phyloP scores from a whole-genome alignment of 2,329 filamentous ascomycete genomes.

The Phoma sp. region DNA sequence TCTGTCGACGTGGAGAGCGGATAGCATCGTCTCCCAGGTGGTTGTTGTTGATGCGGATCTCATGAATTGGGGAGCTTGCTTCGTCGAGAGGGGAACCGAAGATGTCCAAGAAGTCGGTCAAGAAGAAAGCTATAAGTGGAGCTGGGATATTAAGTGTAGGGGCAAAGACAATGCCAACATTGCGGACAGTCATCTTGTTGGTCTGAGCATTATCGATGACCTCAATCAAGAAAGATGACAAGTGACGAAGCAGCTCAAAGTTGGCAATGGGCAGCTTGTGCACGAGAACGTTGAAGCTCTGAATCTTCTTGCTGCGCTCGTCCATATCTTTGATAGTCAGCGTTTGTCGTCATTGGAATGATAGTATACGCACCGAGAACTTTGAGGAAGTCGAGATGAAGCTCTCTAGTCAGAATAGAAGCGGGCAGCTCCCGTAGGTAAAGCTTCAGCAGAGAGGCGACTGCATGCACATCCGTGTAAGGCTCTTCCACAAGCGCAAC shows the following conservation, averaged over 20 bases:
- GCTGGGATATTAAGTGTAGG: conserved; percentile 96
- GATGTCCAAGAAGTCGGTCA: conserved; percentile 87
- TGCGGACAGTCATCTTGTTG: conserved; percentile 98
- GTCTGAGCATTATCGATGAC: conserved; percentile 88
- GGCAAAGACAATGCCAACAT: conserved; percentile 96
- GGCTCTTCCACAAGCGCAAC: conserved; percentile 85
- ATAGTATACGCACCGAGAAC: conserved; percentile 64
- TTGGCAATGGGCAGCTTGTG: conserved; percentile 82
- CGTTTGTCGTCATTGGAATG: not conserved
- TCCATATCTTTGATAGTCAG: conserved; percentile 66
- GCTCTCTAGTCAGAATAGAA: conserved; percentile 87
- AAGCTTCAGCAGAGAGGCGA: conserved; percentile 86
- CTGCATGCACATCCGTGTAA: conserved; percentile 94
- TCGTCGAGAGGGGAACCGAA: conserved; percentile 74
- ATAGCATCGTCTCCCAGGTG: conserved; percentile 62
- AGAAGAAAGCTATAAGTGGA: conserved; percentile 89
- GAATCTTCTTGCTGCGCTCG: conserved; percentile 76
- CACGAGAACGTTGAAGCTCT: conserved; percentile 76
- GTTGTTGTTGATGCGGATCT: conserved; percentile 51
- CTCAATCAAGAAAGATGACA: conserved; percentile 86
- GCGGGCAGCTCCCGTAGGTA: conserved; percentile 92
- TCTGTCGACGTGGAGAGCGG: conserved; percentile 68
- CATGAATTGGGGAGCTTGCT: conserved; percentile 53
- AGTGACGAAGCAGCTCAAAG: conserved; percentile 77
- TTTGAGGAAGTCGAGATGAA: conserved; percentile 86